Conservation (phyloP, 2,329 filamentous ascomycete species). For the Botryotinia globosa region DNA sequence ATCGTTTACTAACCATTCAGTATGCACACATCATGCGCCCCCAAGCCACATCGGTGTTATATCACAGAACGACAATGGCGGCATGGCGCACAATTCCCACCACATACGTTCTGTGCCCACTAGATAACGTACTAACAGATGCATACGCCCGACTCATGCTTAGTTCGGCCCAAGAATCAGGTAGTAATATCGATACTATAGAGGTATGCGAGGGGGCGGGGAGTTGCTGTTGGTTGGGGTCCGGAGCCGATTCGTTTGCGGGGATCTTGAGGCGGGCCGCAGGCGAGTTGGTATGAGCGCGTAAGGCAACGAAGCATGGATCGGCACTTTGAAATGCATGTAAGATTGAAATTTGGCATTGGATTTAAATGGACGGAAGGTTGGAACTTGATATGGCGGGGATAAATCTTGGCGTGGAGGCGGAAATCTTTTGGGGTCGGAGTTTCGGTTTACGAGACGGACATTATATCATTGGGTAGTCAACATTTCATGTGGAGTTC, state of each 20-base stretch:
- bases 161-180: slow-evolving; percentile 26
- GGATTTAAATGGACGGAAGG: background rate
- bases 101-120: slow-evolving; percentile 31
- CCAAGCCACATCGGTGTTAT: slow-evolving; percentile 16
- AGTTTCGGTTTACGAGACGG: slow-evolving; percentile 3
- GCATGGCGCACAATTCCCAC: slow-evolving; percentile 34
- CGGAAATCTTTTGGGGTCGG: background rate
- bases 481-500: background rate
- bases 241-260: slow-evolving; percentile 14
- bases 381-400: background rate
- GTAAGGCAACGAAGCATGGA: background rate
- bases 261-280: slow-evolving; percentile 13
- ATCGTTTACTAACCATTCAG: slow-evolving; percentile 29
- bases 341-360: background rate
- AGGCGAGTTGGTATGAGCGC: slow-evolving; percentile 15
- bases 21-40: slow-evolving; percentile 37
- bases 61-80: slow-evolving; percentile 29
- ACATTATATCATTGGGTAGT: slow-evolving; percentile 1
- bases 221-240: slow-evolving; percentile 22
- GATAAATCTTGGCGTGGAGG: background rate
- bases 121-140: slow-evolving; percentile 27
- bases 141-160: slow-evolving; percentile 31
- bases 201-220: slow-evolving; percentile 30
- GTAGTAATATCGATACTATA: slow-evolving; percentile 29
- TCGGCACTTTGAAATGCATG: background rate